Percentiles rank a stretch among this genome's conserved stretches.
phyloP scores from a whole-genome alignment of 148 eudicot species.

The Rhododendron griersonianum region DNA sequence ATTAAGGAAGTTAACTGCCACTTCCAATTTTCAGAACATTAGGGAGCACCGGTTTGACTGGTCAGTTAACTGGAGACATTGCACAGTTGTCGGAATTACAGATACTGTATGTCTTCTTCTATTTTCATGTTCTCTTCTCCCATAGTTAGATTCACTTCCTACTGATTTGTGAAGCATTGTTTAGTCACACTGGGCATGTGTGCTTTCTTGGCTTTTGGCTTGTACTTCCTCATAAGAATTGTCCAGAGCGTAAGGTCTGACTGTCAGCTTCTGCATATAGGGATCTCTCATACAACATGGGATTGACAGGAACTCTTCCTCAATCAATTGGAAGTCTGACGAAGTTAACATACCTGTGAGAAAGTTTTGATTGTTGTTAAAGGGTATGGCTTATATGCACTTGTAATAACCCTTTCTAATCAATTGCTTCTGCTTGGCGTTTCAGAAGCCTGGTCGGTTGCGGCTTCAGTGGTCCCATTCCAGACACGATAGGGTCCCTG shows the following conservation, averaged over 20 bases:
- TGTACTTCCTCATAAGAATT: too few species aligned
- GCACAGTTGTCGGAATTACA: too few species aligned
- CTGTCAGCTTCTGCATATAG: conserved; percentile 26
- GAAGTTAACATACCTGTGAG: conserved; percentile 67
- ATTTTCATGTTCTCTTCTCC: too few species aligned
- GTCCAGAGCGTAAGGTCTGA: not conserved
- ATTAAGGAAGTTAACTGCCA: too few species aligned
- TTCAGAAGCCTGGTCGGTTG: conserved; percentile 74
- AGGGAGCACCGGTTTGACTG: too few species aligned
- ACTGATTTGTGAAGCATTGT: too few species aligned
- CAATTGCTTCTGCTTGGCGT: conserved; percentile 3
- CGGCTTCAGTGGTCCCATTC: conserved; percentile 63
- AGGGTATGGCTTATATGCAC: not conserved
- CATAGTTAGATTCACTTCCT: not conserved
- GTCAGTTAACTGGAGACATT: too few species aligned
- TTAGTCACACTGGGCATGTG: too few species aligned
- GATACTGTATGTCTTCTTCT: too few species aligned
- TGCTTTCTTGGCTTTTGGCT: too few species aligned
- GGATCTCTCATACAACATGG: conserved; percentile 77
- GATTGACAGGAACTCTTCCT: conserved; percentile 60
- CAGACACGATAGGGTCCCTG: conserved; percentile 63
- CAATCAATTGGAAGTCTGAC: conserved; percentile 45
- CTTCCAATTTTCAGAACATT: too few species aligned
- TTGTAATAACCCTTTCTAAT: not conserved
- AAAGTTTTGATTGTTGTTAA: not conserved